A percentile compares a stretch with the other conserved stretches of the same genome.
Conservation (phyloP, 331 rosid genomes). For the Pyrus hybrid region DNA sequence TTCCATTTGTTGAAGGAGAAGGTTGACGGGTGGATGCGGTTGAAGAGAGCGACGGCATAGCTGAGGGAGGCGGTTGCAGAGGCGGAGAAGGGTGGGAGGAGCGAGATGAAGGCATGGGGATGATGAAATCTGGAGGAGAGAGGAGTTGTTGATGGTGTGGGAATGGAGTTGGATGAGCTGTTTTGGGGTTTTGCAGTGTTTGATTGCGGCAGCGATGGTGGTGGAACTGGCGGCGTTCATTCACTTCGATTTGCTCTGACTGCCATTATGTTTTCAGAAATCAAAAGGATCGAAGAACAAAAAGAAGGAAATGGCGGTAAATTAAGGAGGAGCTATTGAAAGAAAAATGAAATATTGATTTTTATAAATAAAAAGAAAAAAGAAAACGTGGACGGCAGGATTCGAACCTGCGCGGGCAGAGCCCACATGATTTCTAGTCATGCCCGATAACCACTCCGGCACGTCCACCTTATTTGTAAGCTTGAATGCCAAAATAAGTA, state of each 20-base stretch:
- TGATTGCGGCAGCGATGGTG: neutral
- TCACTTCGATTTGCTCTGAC: neutral
- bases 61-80: slow-evolving; percentile 2
- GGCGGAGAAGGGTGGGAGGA: slow-evolving; percentile 4
- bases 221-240: neutral
- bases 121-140: neutral
- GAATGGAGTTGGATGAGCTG: slow-evolving; percentile 49
- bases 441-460: slow-evolving; percentile 99
- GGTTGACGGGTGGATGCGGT: slow-evolving; percentile 48
- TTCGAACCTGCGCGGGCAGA: slow-evolving; percentile 99
- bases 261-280: neutral
- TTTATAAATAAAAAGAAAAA: neutral
- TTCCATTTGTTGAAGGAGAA: slow-evolving; percentile 70
- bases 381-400: slow-evolving; percentile 69
- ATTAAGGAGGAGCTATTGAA: no score
- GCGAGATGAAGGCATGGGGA: slow-evolving; percentile 22
- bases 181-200: slow-evolving; percentile 36
- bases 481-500: no score
- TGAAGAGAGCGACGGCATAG: slow-evolving; percentile 46
- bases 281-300: neutral
- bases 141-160: neutral
- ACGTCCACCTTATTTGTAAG: slow-evolving; percentile 15
- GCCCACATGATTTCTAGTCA: slow-evolving; percentile 99
- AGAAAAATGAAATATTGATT: neutral
- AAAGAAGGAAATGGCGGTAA: neutral